Base-by-base conservation (phyloP, 2,329 filamentous ascomycete species). In the Ophiocordyceps sinensis region DNA sequence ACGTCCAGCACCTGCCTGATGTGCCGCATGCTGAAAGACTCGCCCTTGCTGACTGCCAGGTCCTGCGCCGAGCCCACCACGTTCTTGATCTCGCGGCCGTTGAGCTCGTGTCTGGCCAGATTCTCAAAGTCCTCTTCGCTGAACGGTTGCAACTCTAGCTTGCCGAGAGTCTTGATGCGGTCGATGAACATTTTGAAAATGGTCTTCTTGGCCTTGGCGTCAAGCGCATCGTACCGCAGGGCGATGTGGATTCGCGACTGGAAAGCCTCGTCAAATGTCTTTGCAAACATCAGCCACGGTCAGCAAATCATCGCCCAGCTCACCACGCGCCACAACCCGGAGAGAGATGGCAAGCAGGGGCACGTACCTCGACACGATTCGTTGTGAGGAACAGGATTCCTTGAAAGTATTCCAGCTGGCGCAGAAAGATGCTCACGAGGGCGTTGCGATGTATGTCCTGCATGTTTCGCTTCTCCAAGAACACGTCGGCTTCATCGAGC, bases 381-480 rank as follows among this genome's bases (percentile, higher is more conserved):
- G 87, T 94, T 0, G 87, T 94, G 23, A 94, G 62, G 65, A 94
- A 93, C 5, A 94, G 60, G 41, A 94, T 93, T 3, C 87, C 87
- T 54, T 93, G 84, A 63, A 93, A 94, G 58, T 94, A 94, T 60
- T 95, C 88, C 0, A 94, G 68, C 43, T 89, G 70, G 0, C 86
- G 78, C 3, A 94, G 66, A 67, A 94, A 94, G 52, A 94, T 85
- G 56, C 79, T 85, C 40, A 94, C 87, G 1, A 91, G 74, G 0
- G 82, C 82, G 51, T 94, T 94, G 44, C 86, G 79, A 54, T 87
- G 81, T 40, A 93, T 80, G 51, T 94, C 85, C 47, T 85, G 79
- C 52, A 86, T 79, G 38, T 85, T 82, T 2, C 86, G 77, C 58
- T 85, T 82, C 65, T 93, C 84, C 10, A 94, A 65, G 62, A 88